A percentile compares a stretch with the other conserved stretches of the same genome.
These are phyloP conservation scores for Suhomyces guaymorum DNA, from an alignment of 1,139 yeast species.

Conservation along the genomic window DNA sequence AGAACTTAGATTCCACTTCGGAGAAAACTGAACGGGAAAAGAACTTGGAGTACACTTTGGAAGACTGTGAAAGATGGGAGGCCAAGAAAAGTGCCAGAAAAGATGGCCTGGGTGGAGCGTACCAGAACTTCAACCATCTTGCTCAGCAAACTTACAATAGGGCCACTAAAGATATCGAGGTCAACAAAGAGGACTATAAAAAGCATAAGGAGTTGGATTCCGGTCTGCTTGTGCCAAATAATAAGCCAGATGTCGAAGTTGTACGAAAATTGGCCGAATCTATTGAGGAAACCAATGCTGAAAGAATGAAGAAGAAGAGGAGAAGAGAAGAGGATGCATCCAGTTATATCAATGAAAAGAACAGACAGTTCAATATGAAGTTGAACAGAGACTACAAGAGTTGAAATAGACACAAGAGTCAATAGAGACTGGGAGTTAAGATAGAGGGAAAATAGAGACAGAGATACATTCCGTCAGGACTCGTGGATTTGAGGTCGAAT, in stretches of 20 bases:
- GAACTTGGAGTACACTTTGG: constrained; percentile 64
- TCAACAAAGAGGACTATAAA: constrained; percentile 47
- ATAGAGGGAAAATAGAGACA: no score
- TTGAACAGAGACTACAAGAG: constrained; percentile 52
- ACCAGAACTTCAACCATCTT: constrained; percentile 48
- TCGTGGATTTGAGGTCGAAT: no score
- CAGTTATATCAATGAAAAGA: constrained; percentile 66
- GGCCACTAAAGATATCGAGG: constrained; percentile 38
- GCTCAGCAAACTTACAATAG: constrained; percentile 59
- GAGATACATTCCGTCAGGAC: no score
- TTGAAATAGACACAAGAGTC: no score
- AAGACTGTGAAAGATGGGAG: constrained; percentile 71
- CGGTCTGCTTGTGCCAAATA: constrained; percentile 13
- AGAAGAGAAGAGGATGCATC: constrained; percentile 38
- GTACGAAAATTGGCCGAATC: constrained; percentile 41
- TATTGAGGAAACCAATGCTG: constrained; percentile 38
- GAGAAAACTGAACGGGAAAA: constrained; percentile 42
- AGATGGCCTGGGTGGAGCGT: constrained; percentile 19
- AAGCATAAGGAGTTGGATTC: constrained; percentile 24
- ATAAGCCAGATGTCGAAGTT: constrained; percentile 38
- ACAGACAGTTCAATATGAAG: constrained; percentile 75
- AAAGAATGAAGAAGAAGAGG: constrained; percentile 33
- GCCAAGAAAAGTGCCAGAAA: constrained; percentile 26
- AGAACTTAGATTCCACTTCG: no score
- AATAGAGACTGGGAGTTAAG: no score